Evolutionary conservation across 1,284 basidiomycete genomes (phyloP), one percentile per base, ranked within the genome.

Genomic region (Singerocomus rubriflavus): DNA sequence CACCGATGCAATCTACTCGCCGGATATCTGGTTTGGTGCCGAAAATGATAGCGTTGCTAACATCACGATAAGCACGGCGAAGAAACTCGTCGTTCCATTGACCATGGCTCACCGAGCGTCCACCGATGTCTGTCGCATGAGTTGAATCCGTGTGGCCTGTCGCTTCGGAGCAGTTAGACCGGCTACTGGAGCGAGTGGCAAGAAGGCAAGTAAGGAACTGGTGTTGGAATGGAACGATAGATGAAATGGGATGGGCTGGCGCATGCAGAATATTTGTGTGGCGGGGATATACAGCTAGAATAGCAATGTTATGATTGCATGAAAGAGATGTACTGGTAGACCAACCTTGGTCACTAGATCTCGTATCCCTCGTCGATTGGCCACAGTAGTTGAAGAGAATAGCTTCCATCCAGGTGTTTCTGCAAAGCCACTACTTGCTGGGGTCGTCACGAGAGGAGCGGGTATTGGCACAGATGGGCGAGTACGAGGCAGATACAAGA

Each of bases 1-100:
- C 80, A 16, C 85, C 85, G 38, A 88, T 81, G 46, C 68, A 73
- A 53, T 80, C 78, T 1, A 81, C 75, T 48, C 78, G 73, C 85
- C 85, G 88, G 38, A 88, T 88, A 56, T 87, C 81, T 1, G 83
- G 78, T 62, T 82, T 85, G 14, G 79, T 78, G 0, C 73, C 75
- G 3, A 66, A 56, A 16, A 71, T 55, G 25, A 70, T 51, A 7
- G 68, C 58, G 53, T 75, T 75, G 44, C 76, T 63, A 38, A 11
- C 39, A 34, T 25, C 13, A 4, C 33, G 8, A 27, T 66, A 17
- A 63, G 39, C 31, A 41, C 12, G 27, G 27, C 4, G 12, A 34
- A 37, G 0, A 6, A 29, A 25, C 9, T 11, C 6, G 36, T 29
- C 46, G n/a, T 33, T 26, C n/a, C 6, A 17, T 48, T 38, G 40